phyloP scores from a whole-genome alignment of 163 green algal genomes.

The Picocystis sp. region DNA sequence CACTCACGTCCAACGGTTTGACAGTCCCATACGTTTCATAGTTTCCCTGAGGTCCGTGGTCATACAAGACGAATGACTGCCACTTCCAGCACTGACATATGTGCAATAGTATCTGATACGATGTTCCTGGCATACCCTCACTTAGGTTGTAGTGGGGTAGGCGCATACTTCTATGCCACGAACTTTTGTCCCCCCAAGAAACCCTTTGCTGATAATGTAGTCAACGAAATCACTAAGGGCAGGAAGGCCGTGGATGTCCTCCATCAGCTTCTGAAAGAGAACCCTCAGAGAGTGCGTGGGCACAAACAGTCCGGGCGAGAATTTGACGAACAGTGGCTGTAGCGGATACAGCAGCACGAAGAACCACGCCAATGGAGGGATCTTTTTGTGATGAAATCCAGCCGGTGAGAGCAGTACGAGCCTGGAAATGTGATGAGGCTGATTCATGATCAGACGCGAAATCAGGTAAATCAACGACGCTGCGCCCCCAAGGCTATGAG shows the following conservation, averaged over 20 bases:
- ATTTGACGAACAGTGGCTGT: constrained; percentile 9
- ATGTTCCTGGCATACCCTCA: constrained; percentile 2
- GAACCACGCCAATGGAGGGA: not conserved
- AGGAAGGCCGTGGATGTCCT: constrained; percentile 42
- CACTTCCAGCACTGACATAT: constrained; percentile 1
- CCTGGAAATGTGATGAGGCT: constrained; percentile 45
- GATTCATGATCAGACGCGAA: constrained; percentile 17
- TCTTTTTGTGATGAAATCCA: constrained; percentile 18
- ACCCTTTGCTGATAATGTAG: constrained; percentile 22
- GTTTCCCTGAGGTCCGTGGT: constrained; percentile 10
- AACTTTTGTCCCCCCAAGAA: constrained; percentile 55
- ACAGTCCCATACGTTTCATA: constrained; percentile 37
- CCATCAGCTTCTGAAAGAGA: constrained; percentile 47
- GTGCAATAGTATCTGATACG: constrained; percentile 6
- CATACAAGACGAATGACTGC: constrained; percentile 1
- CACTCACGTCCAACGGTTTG: constrained; percentile 48
- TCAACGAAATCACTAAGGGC: constrained; percentile 22
- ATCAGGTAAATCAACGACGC: constrained; percentile 69
- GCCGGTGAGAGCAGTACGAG: constrained; percentile 58
- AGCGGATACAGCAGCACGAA: not conserved
- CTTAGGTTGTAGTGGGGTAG: constrained; percentile 70
- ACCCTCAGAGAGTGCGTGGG: constrained; percentile 44
- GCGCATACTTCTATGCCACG: constrained; percentile 73
- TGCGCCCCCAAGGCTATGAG: constrained; percentile 73
- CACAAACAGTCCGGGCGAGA: constrained; percentile 27